A percentile compares a stretch with the other conserved stretches of the same genome.
These are phyloP conservation scores for Cyclocybe cylindracea DNA, from an alignment of 768 basidiomycete species.

Conservation along the genomic window DNA sequence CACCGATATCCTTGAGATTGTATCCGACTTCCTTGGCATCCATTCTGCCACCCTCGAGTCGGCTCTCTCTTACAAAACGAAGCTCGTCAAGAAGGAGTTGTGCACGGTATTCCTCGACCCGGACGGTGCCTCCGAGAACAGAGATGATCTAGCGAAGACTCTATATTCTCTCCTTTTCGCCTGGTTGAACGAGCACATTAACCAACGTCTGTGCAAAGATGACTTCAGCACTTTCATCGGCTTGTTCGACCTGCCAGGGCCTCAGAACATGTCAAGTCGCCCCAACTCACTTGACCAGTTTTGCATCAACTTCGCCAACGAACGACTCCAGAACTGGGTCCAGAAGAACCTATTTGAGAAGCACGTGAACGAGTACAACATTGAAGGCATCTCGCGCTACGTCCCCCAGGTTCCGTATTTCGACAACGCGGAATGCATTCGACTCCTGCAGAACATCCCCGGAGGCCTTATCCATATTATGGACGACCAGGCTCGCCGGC, in stretches of 20 bases:
- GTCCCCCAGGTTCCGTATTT: conserved; percentile 79
- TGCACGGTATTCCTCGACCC: conserved; percentile 96
- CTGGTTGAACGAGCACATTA: conserved; percentile 96
- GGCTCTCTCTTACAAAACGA: conserved; percentile 87
- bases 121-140: conserved; percentile 89
- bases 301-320: conserved; percentile 95
- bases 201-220: conserved; percentile 91
- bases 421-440: conserved; percentile 89
- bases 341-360: conserved; percentile 80
- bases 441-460: conserved; percentile 81
- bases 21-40: conserved; percentile 91
- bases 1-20: conserved; percentile 75
- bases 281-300: conserved; percentile 96
- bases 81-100: conserved; percentile 93
- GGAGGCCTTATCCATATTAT: conserved; percentile 96
- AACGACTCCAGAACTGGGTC: conserved; percentile 83
- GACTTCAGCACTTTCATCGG: conserved; percentile 93
- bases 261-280: conserved; percentile 85
- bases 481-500: conserved; percentile 91
- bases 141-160: conserved; percentile 92
- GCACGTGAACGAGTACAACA: conserved; percentile 79
- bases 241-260: conserved; percentile 91
- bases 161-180: conserved; percentile 93
- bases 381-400: conserved; percentile 74
- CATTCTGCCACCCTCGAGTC: conserved; percentile 69